Evolutionary conservation across 2,329 filamentous ascomycete species (phyloP).

Genomic region (Pseudogymnoascus sp.): DNA sequence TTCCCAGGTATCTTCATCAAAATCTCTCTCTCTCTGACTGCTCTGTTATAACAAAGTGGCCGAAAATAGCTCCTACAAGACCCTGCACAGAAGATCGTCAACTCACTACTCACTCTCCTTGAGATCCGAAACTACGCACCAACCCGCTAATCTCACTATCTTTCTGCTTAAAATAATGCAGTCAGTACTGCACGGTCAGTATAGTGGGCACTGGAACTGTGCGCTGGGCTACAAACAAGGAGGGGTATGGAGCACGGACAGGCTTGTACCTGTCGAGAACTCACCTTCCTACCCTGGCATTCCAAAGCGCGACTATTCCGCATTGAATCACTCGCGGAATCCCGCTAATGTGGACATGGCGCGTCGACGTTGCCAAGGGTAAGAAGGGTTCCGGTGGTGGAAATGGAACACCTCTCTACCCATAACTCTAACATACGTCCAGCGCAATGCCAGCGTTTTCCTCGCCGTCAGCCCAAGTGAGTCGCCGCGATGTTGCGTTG

Average conservation of each 20-base stretch:
- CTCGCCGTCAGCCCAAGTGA: neutral
- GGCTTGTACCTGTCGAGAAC: neutral
- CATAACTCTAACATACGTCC: neutral
- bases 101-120: neutral
- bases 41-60: neutral
- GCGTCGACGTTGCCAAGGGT: neutral
- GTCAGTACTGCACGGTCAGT: neutral
- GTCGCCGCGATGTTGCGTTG: neutral
- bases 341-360: neutral
- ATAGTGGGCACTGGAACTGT: neutral
- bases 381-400: neutral
- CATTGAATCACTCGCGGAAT: neutral
- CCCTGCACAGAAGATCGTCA: neutral
- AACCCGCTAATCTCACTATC: neutral
- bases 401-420: neutral
- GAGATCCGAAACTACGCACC: neutral
- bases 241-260: neutral
- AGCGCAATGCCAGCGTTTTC: neutral
- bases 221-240: neutral
- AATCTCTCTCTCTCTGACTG: neutral
- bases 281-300: neutral
- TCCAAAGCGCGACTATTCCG: neutral
- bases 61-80: neutral
- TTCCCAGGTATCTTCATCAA: neutral
- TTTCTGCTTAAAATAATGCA: neutral